Evolutionary conservation across 2,329 filamentous ascomycete species (phyloP), one percentile per base, ranked within the genome.

Genomic region (Clarireedia sp.): DNA sequence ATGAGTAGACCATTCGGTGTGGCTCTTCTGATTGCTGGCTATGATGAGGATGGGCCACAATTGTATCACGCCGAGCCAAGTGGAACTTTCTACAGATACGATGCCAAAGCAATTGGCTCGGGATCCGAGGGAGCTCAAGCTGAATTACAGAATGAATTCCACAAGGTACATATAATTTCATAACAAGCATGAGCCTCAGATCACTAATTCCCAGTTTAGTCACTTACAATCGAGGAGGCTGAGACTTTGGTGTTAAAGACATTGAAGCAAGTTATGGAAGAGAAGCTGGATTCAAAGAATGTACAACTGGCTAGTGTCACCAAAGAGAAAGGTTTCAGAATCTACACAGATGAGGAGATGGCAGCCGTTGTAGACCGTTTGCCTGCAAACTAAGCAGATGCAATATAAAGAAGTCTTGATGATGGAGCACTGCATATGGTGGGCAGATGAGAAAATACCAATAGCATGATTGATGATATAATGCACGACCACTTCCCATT

Each of bases 231-330:
- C 60, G 78, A 81, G 56, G 94, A 99, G 70, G 94, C 94, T 57
- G 94, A 99, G 77, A 94, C 91, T 3, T 77, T 99, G 63, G 91
- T 96, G 51, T 78, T 99, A 68, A 97, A 97, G 83, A 99, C 94
- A 38, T 74, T 99, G 72, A 99, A 97, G 81, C 94, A 99, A 76
- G 94, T 99, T 65, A 99, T 99, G 94, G 94, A 99, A 76, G 94
- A 99, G 83, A 99, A 99, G 78, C 80, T 99, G 59, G 94, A 99
- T 71, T 82, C 90, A 62, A 99, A 99, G 83, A 99, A 99, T 70
- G 94, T 99, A 63, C 94, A 99, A 78, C 75, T 99, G 65, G 94
- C 94, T 53, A 97, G 92, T 70, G 94, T 99, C 56, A 99, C 94
- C 60, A 95, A 91, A 79, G 92, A 96, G 64, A 92, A 89, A 75